Base-by-base conservation (phyloP, 139 green algal genomes). In the Yamagishiella unicocca region DNA sequence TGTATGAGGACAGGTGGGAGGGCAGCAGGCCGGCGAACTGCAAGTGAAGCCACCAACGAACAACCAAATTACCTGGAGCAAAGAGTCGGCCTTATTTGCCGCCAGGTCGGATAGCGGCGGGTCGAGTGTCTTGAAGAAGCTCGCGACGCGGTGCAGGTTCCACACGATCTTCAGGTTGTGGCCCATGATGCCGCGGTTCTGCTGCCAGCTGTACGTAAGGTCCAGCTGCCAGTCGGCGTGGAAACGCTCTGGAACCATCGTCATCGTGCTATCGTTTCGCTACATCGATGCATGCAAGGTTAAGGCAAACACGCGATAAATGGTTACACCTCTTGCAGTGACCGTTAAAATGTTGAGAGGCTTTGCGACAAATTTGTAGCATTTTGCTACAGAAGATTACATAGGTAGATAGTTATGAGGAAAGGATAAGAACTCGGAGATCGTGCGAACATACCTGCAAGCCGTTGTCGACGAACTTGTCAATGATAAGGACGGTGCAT, bases 101-200 rank as follows among this genome's bases (percentile, higher is more conserved):
- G 55, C 55, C 12, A 8, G 21, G 21, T 24, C 21, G 55, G 55
- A 21, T 4, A 66, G 55, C 14, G 27, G 21, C 55, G 12, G 14
- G 55, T 66, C 55, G 55, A 66, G 27, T 19, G 21, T 29, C 21
- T 8, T 5, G 21, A 66, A 24, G 55, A 66, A 66, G 55, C n/a
- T 66, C 21, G 55, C 55, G 55, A 66, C 55, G 12, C 55, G 55
- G 55, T 66, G 55, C 55, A 66, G 55, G 21, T 66, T 66, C 55
- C 55, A 66, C 55, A 66, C 55, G 55, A 66, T 66, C 55, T 66
- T 66, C 21, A 66, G 55, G 55, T 66, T 66, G 55, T 66, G 55
- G 14, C 55, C 55, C 55, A 66, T 24, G 19, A 66, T 66, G 55
- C 55, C 55, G 12, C 55, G 55, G 55, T 66, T 66, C 19, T 66